Evolutionary conservation across 2,329 filamentous ascomycete species (phyloP), one percentile per base, ranked within the genome.

Genomic region (Colletotrichum phormii): DNA sequence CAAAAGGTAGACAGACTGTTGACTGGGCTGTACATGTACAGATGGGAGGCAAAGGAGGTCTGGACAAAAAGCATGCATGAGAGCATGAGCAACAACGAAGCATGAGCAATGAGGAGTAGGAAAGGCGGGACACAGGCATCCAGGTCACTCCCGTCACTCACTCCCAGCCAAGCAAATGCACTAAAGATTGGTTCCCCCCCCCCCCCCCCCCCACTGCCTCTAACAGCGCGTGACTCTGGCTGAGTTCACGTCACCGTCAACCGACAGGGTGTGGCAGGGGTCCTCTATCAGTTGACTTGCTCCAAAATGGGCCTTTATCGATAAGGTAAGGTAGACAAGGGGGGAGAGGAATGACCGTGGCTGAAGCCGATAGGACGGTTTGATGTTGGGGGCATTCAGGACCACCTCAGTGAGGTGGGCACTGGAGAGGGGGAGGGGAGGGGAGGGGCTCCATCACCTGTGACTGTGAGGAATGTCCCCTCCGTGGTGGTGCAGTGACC

Each of bases 201-300:
- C n/a, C 2, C 26, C 26, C 26, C 26, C 66, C 66, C 65, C 70
- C 57, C 66, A 60, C 60, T 35, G 55, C 46, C 66, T 72, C 60
- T 60, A 59, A 65, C 46, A 71, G 71, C 71, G 71, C 71, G 71
- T 73, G 71, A 73, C 71, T 72, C 46, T 71, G 55, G 66, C 60
- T 35, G 66, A 26, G 54, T 71, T 73, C 71, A 73, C 71, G 71
- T 73, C 71, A 73, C 71, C 71, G 71, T 73, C 71, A 73, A 73
- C 71, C 71, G 18, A 51, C 71, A 64, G 46, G 61, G 61, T 73
- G 60, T n/a, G 9, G 46, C 71, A 73, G 71, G 66, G 71, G 67
- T 65, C 61, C 57, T 70, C 66, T 64, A 67, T 73, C 46, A 64
- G 55, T 57, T 61, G 60, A 65, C 71, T 73, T 37, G 35, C 33